These are phyloP conservation scores for Talaromyces thailandensis DNA, from an alignment of 495 filamentous ascomycete genomes.

Conservation along the genomic window DNA sequence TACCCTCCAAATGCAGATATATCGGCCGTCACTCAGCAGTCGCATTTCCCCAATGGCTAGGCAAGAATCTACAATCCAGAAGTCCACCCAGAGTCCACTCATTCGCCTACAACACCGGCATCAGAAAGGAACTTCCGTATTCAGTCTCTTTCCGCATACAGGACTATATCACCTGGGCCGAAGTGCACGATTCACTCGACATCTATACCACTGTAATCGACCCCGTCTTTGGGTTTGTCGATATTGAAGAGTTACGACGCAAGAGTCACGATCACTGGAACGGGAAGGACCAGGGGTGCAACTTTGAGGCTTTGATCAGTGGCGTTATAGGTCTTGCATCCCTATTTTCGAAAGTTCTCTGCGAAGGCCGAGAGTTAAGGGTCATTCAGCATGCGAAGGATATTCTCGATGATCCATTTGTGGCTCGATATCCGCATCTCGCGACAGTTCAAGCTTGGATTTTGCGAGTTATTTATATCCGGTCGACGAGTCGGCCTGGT, in stretches of 20 bases:
- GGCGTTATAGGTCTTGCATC: constrained; percentile 26
- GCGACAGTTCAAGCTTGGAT: constrained; percentile 31
- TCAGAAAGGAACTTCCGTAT: constrained; percentile 17
- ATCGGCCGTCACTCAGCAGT: constrained; percentile 31
- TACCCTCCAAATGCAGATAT: constrained; percentile 19
- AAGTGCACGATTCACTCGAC: constrained; percentile 16
- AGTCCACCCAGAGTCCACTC: constrained; percentile 33
- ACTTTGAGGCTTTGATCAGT: constrained; percentile 25
- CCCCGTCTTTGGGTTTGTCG: constrained; percentile 31
- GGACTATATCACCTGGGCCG: constrained; percentile 16
- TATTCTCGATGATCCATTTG: constrained; percentile 23
- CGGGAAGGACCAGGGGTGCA: constrained; percentile 11
- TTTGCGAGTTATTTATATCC: constrained; percentile 29
- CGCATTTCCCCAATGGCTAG: constrained; percentile 33
- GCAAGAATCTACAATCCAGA: constrained; percentile 26
- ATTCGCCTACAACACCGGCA: constrained; percentile 36
- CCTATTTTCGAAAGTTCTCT: constrained; percentile 17
- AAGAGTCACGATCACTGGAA: constrained; percentile 20
- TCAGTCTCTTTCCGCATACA: constrained; percentile 10
- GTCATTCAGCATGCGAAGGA: constrained; percentile 23
- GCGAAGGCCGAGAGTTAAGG: constrained; percentile 16
- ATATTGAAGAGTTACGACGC: constrained; percentile 15
- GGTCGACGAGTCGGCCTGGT: constrained; percentile 30
- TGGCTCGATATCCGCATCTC: constrained; percentile 18
- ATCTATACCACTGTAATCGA: constrained; percentile 27